Conservation (phyloP, 2,329 filamentous ascomycete genomes). For the Epichloe glyceriae region DNA sequence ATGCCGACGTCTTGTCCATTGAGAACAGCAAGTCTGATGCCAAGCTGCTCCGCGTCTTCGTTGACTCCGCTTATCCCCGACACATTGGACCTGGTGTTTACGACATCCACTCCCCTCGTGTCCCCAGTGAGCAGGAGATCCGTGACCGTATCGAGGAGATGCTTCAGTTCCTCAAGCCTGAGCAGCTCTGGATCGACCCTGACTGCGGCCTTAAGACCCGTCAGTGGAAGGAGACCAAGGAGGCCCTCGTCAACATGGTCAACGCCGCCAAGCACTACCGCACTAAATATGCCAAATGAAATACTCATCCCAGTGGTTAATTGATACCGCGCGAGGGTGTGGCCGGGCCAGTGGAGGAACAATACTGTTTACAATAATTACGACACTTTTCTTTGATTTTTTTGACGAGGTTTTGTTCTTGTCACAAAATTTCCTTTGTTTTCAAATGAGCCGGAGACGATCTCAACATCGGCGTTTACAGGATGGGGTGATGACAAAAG, state of each 20-base stretch:
- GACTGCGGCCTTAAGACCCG: slow-evolving; percentile 99
- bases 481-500: slow-evolving; percentile 19
- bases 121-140: slow-evolving; percentile 96
- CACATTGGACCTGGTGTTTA: slow-evolving; percentile 99
- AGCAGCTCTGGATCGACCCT: slow-evolving; percentile 99
- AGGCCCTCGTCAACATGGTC: slow-evolving; percentile 90
- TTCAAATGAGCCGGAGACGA: slow-evolving; percentile 32
- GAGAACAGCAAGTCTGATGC: slow-evolving; percentile 99
- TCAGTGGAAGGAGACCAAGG: slow-evolving; percentile 98
- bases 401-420: not conserved
- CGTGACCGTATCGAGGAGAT: slow-evolving; percentile 96
- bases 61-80: slow-evolving; percentile 91
- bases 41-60: slow-evolving; percentile 97
- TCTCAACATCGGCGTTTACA: slow-evolving; percentile 47
- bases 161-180: slow-evolving; percentile 91
- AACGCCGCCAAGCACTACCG: slow-evolving; percentile 96
- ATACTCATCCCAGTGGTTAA: slow-evolving; percentile 11
- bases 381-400: slow-evolving; percentile 15
- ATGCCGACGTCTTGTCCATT: slow-evolving; percentile 95
- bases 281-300: slow-evolving; percentile 64
- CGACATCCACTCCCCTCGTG: slow-evolving; percentile 98
- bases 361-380: slow-evolving; percentile 18
- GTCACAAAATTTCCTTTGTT: slow-evolving; percentile 11
- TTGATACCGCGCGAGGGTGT: slow-evolving; percentile 7
- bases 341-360: slow-evolving; percentile 6